Conservation (phyloP, 805 yeast genomes). For the Ogataea wickerhamii region DNA sequence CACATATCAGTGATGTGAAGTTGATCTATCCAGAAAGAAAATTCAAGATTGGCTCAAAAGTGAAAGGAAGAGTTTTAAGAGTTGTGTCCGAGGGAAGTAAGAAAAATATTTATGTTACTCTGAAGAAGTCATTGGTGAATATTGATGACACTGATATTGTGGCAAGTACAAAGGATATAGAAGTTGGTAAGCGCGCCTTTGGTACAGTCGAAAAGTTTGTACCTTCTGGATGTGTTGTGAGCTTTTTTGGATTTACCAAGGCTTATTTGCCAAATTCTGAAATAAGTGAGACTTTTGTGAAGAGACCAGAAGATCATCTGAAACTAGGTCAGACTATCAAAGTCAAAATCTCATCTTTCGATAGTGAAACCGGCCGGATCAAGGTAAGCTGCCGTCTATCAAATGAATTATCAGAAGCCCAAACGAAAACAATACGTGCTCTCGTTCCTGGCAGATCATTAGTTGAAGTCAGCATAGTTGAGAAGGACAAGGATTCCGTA, state of each 20-base stretch:
- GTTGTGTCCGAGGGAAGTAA: conserved; percentile 43
- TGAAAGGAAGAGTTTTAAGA: conserved; percentile 67
- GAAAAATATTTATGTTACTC: conserved; percentile 55
- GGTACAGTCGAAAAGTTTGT: conserved; percentile 74
- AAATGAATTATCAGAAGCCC: conserved; percentile 45
- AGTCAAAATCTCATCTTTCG: conserved; percentile 61
- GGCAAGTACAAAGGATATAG: conserved; percentile 36
- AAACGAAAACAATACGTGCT: conserved; percentile 41
- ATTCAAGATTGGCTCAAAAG: conserved; percentile 79
- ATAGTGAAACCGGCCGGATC: conserved; percentile 50
- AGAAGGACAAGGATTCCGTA: conserved; percentile 71
- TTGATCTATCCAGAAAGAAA: conserved; percentile 88
- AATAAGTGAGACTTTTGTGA: conserved; percentile 84
- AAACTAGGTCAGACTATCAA: conserved; percentile 79
- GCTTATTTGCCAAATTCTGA: conserved; percentile 86
- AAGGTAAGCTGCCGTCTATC: conserved; percentile 74
- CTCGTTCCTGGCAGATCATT: conserved; percentile 61
- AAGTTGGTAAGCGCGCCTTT: conserved; percentile 49
- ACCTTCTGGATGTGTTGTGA: conserved; percentile 75
- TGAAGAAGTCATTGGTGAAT: conserved; percentile 80
- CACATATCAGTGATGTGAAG: conserved; percentile 80
- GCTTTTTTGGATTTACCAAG: conserved; percentile 73
- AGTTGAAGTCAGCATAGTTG: conserved; percentile 57
- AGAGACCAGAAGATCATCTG: conserved; percentile 71
- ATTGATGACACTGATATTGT: conserved; percentile 54